Evolutionary conservation across 768 basidiomycete species (phyloP), one percentile per base, ranked within the genome.

Genomic region (Trametes meyenii): DNA sequence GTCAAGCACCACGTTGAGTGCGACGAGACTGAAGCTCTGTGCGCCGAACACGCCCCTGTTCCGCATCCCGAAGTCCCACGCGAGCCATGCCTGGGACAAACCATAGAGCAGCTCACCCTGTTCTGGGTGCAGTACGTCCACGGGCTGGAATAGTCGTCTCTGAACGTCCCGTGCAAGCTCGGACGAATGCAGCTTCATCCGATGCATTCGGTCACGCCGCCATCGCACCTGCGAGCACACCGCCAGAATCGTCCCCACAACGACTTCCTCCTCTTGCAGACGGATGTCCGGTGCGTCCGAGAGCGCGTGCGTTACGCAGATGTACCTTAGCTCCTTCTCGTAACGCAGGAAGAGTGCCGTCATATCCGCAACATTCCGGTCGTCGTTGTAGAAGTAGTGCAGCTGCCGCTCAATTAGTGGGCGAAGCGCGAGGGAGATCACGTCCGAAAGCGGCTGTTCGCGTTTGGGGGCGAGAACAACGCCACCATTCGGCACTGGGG

Each of bases 261-360:
- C 86, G 23, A 92, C 79, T 67, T 94, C 92, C 51, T 88, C 86
- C 69, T 94, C 92, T 6, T 78, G 72, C 36, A 94, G 77, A 33
- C 79, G 79, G 8, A 77, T 77, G 10, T 81, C 84, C 1, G 85
- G 79, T 10, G 77, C 73, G 55, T 82, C 80, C 10, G 87, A 83
- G 11, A 92, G 72, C 0, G 86, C 83, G 68, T 90, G 89, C 0
- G 87, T 87, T 16, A 79, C 73, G 61, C 86, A 83, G 55, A 91
- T 88, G 70, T 91, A 93, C 16, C 78, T 73, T 61, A 94, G 76
- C 71, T 94, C 89, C 60, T 85, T 81, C 12, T 74, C 71, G 70
- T 91, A 93, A 64, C 73, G 73, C 29, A 67, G 66, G 73, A 85
- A 88, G 6, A 85, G 66, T 2, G 63, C 67, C n/a, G 66, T 55